Base-by-base conservation (phyloP, 2,329 filamentous ascomycete genomes). In the Curvularia hawaiiensis region DNA sequence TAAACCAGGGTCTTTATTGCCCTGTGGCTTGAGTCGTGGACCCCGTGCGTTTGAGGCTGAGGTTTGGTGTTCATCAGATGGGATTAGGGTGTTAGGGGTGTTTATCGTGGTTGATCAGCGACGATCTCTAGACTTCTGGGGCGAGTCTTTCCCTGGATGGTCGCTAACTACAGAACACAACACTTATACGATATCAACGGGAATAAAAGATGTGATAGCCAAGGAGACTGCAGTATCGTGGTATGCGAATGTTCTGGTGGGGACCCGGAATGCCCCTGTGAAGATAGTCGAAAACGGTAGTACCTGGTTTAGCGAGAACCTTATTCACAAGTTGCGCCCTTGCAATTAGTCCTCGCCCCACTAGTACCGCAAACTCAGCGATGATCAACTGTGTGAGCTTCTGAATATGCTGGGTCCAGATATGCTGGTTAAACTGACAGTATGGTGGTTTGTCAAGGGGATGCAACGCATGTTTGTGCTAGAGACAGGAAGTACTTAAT, bases 21-120 rank as follows among this genome's bases (percentile, higher is more conserved):
- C 38, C 59, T 52, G 48, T 46, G 49, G 49, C 47, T 50, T 56
- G 49, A 44, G 28, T 18, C 50, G 54, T 39, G 49, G 52, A 40
- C 53, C 44, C 55, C 48, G 46, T 56, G 39, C 31, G 51, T 59
- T 59, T 61, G 44, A 59, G 56, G 61, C 14, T 39, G 55, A 56
- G 46, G 41, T 31, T 35, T n/a, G 18, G 46, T 30, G 30, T 18
- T 10, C 39, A 11, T 9, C 30, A 31, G 8, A 11, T 11, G 8
- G 30, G 30, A 31, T 31, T 31, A 11, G 30, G 2, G 10, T 8
- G 30, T 9, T 9, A 20, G n/a, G 35, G 12, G 33, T 22, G 31
- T 51, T 45, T 39, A 39, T 11, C 30, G 24, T 50, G 28, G 38
- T 38, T 48, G 22, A 12, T 41, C 26, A 39, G 45, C 40, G 18